Base-by-base conservation (phyloP, 1,139 yeast genomes). In the Lodderomyces margitis region DNA sequence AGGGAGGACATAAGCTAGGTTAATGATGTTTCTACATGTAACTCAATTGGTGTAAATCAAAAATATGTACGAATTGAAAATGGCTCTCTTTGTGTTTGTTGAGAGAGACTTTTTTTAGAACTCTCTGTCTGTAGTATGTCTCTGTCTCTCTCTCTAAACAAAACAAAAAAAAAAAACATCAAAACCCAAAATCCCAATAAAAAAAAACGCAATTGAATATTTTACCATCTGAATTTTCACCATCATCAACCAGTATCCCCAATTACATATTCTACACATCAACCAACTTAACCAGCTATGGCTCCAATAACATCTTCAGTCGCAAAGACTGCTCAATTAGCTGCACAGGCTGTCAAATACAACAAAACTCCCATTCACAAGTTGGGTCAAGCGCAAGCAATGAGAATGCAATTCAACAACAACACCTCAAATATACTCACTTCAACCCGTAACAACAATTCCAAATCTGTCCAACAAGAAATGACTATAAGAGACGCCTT, bases 401-500 rank as follows among this genome's bases (percentile, higher is more conserved):
- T 64, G 53, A 66, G 69, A 64, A 67, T 62, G 70, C 56, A 39
- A 40, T 37, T 55, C 53, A 59, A 54, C 40, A 23, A 36, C 21
- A 21, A 23, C 24, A 6, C 27, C 5, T 21, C 31, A n/a, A 54
- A 57, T 21, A 20, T 34, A 27, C 31, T 37, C 14, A 37, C 37
- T 11, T 37, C 44, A 2, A 40, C 49, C 42, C 70, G 80, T 59
- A 53, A 62, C 46, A 77, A 79, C 10, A 70, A 82, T 16, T 65
- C 78, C 25, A 64, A 70, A 38, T 60, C 80, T 19, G 80, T 78
- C 30, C 68, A 84, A 42, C 77, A 79, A 58, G 74, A 81, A 49
- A 78, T 92, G 78, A 88, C 98, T 10, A 97, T 94, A 46, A 87
- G 99, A 78, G 99, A 92, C 56, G 98, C 98, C 36, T 75, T 92